A percentile compares a stretch with the other conserved stretches of the same genome.
Evolutionary conservation across 2,329 filamentous ascomycete species (phyloP).

Genomic region (Curvularia lunata): DNA sequence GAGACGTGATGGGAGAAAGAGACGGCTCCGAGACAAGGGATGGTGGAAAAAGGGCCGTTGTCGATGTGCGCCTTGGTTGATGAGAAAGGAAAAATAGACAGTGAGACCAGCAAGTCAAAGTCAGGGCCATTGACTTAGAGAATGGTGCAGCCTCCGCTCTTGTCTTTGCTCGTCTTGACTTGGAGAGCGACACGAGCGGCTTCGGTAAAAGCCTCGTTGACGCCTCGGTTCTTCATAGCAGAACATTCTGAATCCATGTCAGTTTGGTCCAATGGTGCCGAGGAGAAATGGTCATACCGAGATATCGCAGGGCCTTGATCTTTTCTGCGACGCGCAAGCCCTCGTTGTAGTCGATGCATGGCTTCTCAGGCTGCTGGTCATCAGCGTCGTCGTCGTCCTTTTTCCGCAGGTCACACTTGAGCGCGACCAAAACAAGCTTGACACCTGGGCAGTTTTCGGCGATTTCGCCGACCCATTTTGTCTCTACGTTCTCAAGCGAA

Average conservation of each 20-base stretch:
- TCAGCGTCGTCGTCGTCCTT: slow-evolving; percentile 66
- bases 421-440: slow-evolving; percentile 90
- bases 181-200: slow-evolving; percentile 87
- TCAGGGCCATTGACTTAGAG: slow-evolving; percentile 17
- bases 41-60: not conserved
- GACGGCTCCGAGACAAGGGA: not conserved
- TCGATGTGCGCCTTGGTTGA: not conserved
- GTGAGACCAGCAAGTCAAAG: slow-evolving; percentile 1
- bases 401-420: slow-evolving; percentile 96
- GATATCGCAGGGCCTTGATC: slow-evolving; percentile 90
- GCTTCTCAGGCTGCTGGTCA: slow-evolving; percentile 53
- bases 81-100: not conserved
- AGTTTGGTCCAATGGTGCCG: slow-evolving; percentile 2
- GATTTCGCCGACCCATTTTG: slow-evolving; percentile 98
- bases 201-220: slow-evolving; percentile 98
- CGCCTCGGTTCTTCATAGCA: slow-evolving; percentile 95
- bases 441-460: slow-evolving; percentile 96
- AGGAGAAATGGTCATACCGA: slow-evolving; percentile 60
- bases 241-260: slow-evolving; percentile 75
- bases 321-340: slow-evolving; percentile 88
- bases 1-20: not conserved
- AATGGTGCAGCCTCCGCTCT: slow-evolving; percentile 51
- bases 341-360: slow-evolving; percentile 87
- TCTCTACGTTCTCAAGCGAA: slow-evolving; percentile 96
- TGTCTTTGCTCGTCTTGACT: slow-evolving; percentile 59